phyloP scores from a whole-genome alignment of 306 rosid genomes.

The Leucaena leucocephala region DNA sequence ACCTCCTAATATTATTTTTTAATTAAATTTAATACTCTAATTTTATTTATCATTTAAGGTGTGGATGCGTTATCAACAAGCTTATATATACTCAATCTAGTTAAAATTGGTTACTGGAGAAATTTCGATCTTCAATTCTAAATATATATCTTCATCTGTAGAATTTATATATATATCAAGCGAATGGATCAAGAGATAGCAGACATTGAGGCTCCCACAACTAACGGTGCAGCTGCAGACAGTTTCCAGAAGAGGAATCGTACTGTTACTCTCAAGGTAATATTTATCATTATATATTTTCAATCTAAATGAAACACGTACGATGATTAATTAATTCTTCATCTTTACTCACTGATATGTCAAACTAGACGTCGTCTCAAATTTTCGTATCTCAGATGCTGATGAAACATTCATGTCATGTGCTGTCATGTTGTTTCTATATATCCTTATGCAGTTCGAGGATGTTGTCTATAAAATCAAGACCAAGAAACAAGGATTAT shows the following conservation, averaged over 20 bases:
- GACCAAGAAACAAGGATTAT: not conserved
- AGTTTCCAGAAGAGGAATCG: conserved; percentile 43
- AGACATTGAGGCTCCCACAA: conserved; percentile 56
- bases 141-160: not conserved
- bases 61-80: too few species aligned
- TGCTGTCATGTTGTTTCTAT: not conserved
- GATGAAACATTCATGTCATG: not conserved
- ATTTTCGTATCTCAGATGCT: not conserved
- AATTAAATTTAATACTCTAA: too few species aligned
- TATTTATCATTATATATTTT: not conserved
- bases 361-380: not conserved
- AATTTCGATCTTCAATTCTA: not conserved
- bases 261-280: conserved; percentile 61
- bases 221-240: conserved; percentile 8
- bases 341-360: too few species aligned
- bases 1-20: too few species aligned
- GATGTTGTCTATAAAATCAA: conserved; percentile 60
- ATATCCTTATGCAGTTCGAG: conserved; percentile 48
- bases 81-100: not conserved
- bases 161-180: not conserved
- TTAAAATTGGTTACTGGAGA: too few species aligned
- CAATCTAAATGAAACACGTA: not conserved
- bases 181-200: conserved; percentile 37
- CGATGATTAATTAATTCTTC: too few species aligned
- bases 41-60: too few species aligned